A percentile compares a stretch with the other conserved stretches of the same genome.
Evolutionary conservation across 352 stramenopile genomes (phyloP).

Genomic region (Pythium phragmiticola): DNA sequence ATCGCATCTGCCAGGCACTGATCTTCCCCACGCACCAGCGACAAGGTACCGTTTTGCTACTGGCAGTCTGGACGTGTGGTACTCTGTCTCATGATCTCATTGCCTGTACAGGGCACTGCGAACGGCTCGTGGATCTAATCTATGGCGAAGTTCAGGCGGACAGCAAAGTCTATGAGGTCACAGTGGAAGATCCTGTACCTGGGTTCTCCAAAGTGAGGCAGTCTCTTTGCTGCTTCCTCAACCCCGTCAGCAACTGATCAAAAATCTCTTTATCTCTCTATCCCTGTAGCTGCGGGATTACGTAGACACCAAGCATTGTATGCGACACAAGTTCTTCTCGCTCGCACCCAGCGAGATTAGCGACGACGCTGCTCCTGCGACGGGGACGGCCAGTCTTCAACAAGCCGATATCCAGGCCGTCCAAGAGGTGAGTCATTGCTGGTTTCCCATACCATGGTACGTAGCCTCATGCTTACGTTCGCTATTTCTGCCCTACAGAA

Average conservation of each 20-base stretch:
- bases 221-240: background rate
- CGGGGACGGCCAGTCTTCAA: conserved; percentile 41
- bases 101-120: conserved; percentile 49
- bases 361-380: conserved; percentile 21
- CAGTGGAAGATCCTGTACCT: conserved; percentile 80
- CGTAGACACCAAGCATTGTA: conserved; percentile 67
- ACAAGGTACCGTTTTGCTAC: conserved; percentile 40
- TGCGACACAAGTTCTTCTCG: conserved; percentile 61
- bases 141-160: conserved; percentile 51
- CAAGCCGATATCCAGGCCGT: conserved; percentile 56
- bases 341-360: conserved; percentile 29
- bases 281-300: conserved; percentile 57
- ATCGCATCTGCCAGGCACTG: conserved; percentile 82
- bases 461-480: background rate
- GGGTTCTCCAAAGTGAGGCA: conserved; percentile 58
- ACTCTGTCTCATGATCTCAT: background rate
- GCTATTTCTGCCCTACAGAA: conserved; percentile 4
- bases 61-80: background rate
- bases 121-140: conserved; percentile 72
- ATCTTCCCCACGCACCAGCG: conserved; percentile 78
- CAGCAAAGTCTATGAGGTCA: conserved; percentile 73
- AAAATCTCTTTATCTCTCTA: background rate
- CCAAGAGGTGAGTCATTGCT: conserved; percentile 38
- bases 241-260: background rate
- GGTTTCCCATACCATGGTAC: background rate